phyloP scores from a whole-genome alignment of 2,329 filamentous ascomycete species.

The Gremmenia infestans region DNA sequence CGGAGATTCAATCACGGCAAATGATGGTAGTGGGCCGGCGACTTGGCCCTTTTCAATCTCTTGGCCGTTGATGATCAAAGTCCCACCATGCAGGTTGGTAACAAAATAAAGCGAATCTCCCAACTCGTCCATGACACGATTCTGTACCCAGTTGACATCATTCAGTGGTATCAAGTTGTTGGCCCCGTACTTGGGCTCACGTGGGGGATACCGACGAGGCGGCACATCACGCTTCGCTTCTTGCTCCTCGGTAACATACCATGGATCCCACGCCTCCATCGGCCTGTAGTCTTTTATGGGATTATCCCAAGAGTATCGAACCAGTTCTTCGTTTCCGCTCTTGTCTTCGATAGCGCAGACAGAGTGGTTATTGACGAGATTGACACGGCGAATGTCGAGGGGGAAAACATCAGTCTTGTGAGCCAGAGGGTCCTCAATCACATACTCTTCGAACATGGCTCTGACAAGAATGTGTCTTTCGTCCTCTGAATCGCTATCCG shows the following conservation, averaged over 20 bases:
- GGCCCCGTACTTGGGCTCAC: neutral
- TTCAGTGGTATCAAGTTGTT: slow-evolving; percentile 11
- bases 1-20: slow-evolving; percentile 27
- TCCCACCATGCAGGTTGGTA: slow-evolving; percentile 24
- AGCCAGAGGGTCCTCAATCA: neutral
- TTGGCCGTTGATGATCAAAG: slow-evolving; percentile 24
- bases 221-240: slow-evolving; percentile 16
- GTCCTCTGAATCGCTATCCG: neutral
- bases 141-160: slow-evolving; percentile 20
- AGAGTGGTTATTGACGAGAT: neutral
- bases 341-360: neutral
- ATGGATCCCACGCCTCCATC: slow-evolving; percentile 20
- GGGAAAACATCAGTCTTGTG: slow-evolving; percentile 18
- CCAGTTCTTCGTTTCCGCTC: neutral
- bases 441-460: slow-evolving; percentile 6
- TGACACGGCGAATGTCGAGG: slow-evolving; percentile 25
- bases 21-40: slow-evolving; percentile 28
- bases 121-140: slow-evolving; percentile 16
- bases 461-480: slow-evolving; percentile 1
- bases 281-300: slow-evolving; percentile 1
- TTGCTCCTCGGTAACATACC: slow-evolving; percentile 22
- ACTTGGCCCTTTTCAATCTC: slow-evolving; percentile 23
- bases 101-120: slow-evolving; percentile 22
- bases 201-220: slow-evolving; percentile 16
- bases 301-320: slow-evolving; percentile 10